Base-by-base conservation (phyloP, 1,139 yeast genomes). In the Meyerozyma carpophila region DNA sequence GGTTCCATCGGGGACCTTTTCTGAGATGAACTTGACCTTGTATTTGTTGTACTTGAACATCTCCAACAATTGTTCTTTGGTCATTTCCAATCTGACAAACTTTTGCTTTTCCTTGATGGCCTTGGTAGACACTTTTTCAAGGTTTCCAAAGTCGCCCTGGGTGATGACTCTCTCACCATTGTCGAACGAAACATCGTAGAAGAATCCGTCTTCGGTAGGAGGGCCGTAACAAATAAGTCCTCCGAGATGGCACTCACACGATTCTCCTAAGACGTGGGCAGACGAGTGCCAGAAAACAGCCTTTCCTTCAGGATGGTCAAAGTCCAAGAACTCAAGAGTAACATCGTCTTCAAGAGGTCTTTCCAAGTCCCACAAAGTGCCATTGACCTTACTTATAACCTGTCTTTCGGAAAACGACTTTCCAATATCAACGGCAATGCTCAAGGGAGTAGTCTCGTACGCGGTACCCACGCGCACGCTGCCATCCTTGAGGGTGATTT, bases 281-380 rank as follows among this genome's bases (percentile, higher is more conserved):
- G 96, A 85, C 5, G 98, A 93, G 66, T 94, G 99, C 98, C 98
- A 94, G 70, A 94, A 94, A 40, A 93, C 98, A 53, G 82, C 82
- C 64, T 84, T 88, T 65, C 98, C 98, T 62, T 91, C 98, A 20
- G 88, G 89, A 51, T 68, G 71, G 21, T 72, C 77, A 46, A 94
- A 94, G 52, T 73, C 78, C 50, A 70, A 68, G 57, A 90, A 85
- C 63, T 89, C 94, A 53, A 94, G 73, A 39, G 68, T 64, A 41
- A 78, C 71, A 53, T 84, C 89, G 29, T 67, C 75, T 70, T 93
- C 98, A 44, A 94, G 74, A 14, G 98, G 97, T 68, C 98, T 85
- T 51, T 85, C 94, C 61, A 94, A 75, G 70, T 94, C 99, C 98
- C 98, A 94, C 55, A 91, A 74, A 53, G 78, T 74, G 46, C 96